Base-by-base conservation (phyloP, 225 moss, liverwort and hornwort genomes). In the Sphagnum contortum region DNA sequence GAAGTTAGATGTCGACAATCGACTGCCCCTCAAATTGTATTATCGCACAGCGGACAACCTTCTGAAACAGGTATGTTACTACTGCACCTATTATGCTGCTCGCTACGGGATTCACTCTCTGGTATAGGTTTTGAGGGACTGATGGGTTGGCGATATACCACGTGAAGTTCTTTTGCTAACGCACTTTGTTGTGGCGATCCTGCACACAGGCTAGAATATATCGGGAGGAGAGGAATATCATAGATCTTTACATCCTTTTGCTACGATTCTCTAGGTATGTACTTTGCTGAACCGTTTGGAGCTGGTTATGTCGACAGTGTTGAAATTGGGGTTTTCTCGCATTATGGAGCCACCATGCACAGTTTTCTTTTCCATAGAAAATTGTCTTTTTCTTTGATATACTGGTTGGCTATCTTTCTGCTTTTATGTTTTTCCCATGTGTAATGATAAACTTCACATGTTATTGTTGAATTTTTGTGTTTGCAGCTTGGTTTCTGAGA, bases 401-500 rank as follows among this genome's bases (percentile, higher is more conserved):
- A 29, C 29, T 29, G 29, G 29, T 29, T 29, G 29, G 29, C 29
- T 29, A 29, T 29, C 29, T 29, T 29, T 29, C 29, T 29, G 29
- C 29, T 29, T 29, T 29, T 29, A 29, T 29, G 29, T 29, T 29
- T 29, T 29, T 29, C 29, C 29, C 1, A 1, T 29, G 29, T 29
- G 29, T 29, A 29, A 29, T 29, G 29, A 29, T 29, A 0, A 29
- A 29, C 29, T 29, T 29, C 29, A 29, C 29, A 29, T 29, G 29
- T 29, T 29, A 29, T 29, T 29, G 29, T 29, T 29, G 29, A 29
- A 29, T 29, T 29, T 29, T 29, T 29, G n/a, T 48, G 70, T 72
- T 63, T 85, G 80, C 86, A 98, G 98, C 61, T 85, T 98, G 68
- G 82, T 98, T 55, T 83, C 98, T 3, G 93, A 98, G 69, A 98